Percentiles rank a stretch among this genome's conserved stretches.
Evolutionary conservation across 2,329 filamentous ascomycete species (phyloP).

Genomic region (Apiospora sp.): DNA sequence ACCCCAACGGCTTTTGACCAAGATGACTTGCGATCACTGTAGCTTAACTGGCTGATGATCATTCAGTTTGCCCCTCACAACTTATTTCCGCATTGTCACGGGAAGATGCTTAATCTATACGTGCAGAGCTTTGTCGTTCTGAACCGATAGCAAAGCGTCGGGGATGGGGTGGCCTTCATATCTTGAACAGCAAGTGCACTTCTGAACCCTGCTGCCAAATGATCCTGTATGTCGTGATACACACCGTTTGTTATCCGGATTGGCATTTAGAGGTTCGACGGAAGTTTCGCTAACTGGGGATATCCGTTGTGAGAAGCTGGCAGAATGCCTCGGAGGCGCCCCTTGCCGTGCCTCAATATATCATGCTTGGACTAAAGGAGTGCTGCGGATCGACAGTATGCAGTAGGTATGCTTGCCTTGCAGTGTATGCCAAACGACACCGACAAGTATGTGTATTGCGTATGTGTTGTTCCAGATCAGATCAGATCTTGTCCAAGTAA

Average conservation of each 20-base stretch:
- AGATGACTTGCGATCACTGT: not conserved
- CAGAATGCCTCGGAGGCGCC: too few relatives aligned
- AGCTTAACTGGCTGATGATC: not conserved
- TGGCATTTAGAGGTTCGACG: not conserved
- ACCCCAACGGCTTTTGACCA: not conserved
- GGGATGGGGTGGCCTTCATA: not conserved
- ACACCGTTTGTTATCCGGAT: not conserved
- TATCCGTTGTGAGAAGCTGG: not conserved
- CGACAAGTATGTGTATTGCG: not conserved
- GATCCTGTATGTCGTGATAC: not conserved
- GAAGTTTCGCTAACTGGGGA: not conserved
- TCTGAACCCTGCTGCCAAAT: not conserved
- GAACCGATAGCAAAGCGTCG: not conserved
- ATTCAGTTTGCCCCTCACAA: not conserved
- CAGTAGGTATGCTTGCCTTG: not conserved
- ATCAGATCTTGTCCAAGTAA: constrained; percentile 77
- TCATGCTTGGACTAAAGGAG: too few relatives aligned
- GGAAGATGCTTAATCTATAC: not conserved
- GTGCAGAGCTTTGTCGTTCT: not conserved
- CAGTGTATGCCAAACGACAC: not conserved
- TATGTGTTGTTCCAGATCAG: not conserved
- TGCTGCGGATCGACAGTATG: too few relatives aligned
- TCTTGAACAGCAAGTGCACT: not conserved
- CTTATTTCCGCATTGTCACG: not conserved
- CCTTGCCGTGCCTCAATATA: too few relatives aligned